phyloP scores from a whole-genome alignment of 768 basidiomycete genomes.

The Leccinellum albellum region DNA sequence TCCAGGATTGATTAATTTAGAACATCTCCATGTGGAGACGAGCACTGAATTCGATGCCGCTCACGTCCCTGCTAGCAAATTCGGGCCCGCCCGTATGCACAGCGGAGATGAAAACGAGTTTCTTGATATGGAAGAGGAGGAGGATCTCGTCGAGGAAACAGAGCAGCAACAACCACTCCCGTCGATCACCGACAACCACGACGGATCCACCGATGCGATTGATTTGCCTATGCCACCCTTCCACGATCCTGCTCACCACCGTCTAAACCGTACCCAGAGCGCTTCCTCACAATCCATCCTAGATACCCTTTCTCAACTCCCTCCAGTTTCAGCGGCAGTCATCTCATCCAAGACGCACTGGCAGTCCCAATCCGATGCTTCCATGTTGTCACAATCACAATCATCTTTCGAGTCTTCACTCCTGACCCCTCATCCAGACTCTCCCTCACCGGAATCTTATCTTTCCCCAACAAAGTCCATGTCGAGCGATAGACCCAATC shows the following conservation, averaged over 20 bases:
- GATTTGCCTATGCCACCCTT: slow-evolving; percentile 52
- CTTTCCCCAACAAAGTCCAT: slow-evolving; percentile 24
- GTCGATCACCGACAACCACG: slow-evolving; percentile 9
- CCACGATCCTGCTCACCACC: slow-evolving; percentile 13
- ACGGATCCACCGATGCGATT: slow-evolving; percentile 41
- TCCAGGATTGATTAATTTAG: slow-evolving; percentile 30
- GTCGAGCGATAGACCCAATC: slow-evolving; percentile 25
- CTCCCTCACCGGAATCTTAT: slow-evolving; percentile 30
- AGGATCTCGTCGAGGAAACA: slow-evolving; percentile 21
- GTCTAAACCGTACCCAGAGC: slow-evolving; percentile 6
- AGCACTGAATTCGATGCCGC: background rate
- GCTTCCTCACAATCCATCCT: slow-evolving; percentile 9
- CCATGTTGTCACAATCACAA: slow-evolving; percentile 21
- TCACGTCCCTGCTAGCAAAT: slow-evolving; percentile 10
- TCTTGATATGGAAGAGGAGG: slow-evolving; percentile 53
- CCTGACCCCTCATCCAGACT: slow-evolving; percentile 22
- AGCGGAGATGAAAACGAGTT: slow-evolving; percentile 49
- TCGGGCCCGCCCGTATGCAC: slow-evolving; percentile 7
- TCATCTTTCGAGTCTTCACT: slow-evolving; percentile 19
- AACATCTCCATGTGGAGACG: background rate
- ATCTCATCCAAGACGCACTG: slow-evolving; percentile 22
- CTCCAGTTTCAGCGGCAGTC: slow-evolving; percentile 12
- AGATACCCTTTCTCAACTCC: slow-evolving; percentile 17
- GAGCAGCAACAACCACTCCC: slow-evolving; percentile 8
- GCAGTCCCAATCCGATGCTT: slow-evolving; percentile 21